These are phyloP conservation scores for Cenococcum geophilum DNA, from an alignment of 495 filamentous ascomycete species.

Conservation along the genomic window DNA sequence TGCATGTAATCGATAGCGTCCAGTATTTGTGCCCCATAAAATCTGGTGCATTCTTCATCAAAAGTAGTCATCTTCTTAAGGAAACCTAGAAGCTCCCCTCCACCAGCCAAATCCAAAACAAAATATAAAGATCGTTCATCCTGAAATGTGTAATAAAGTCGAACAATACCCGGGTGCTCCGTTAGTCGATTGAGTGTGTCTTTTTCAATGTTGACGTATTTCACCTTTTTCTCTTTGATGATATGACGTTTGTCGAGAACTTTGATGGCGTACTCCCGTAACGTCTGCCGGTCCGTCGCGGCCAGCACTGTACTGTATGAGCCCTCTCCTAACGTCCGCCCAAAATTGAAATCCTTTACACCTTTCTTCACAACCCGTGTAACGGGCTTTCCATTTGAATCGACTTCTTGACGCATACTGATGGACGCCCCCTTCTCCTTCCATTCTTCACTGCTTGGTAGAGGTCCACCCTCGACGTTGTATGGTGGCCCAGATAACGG, in stretches of 20 bases:
- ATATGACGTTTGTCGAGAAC: conserved; percentile 98
- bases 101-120: conserved; percentile 87
- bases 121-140: conserved; percentile 95
- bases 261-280: conserved; percentile 97
- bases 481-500: conserved; percentile 46
- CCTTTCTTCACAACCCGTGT: conserved; percentile 89
- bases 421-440: conserved; percentile 87
- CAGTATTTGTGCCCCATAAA: conserved; percentile 93
- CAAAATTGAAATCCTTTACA: conserved; percentile 94
- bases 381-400: conserved; percentile 75
- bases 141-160: conserved; percentile 98
- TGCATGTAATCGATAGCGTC: conserved; percentile 99
- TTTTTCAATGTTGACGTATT: conserved; percentile 99
- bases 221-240: conserved; percentile 99
- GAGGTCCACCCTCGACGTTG: conserved; percentile 56
- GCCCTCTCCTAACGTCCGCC: conserved; percentile 85
- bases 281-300: conserved; percentile 88
- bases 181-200: conserved; percentile 94
- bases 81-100: conserved; percentile 86
- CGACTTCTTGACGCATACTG: conserved; percentile 67
- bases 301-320: conserved; percentile 96
- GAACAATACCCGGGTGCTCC: conserved; percentile 93
- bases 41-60: conserved; percentile 89
- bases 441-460: conserved; percentile 83
- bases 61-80: conserved; percentile 92